Conservation (phyloP, 768 basidiomycete genomes). For the Leccinellum rugosiceps region DNA sequence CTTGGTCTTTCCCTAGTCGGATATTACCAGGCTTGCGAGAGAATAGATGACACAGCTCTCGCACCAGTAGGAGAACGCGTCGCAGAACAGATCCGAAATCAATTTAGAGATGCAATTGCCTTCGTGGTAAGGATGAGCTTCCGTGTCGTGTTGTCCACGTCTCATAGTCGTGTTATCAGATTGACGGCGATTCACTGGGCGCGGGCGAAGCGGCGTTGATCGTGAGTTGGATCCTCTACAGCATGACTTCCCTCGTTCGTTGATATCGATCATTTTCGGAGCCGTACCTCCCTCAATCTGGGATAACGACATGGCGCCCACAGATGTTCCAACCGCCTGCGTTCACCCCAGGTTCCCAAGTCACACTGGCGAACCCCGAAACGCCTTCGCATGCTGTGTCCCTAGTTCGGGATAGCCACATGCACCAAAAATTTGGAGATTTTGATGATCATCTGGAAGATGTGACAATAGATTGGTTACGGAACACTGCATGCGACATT, state of each 20-base stretch:
- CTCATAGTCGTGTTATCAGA: constrained; percentile 33
- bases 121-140: constrained; percentile 53
- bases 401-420: constrained; percentile 47
- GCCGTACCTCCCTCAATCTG: constrained; percentile 49
- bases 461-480: constrained; percentile 51
- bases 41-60: constrained; percentile 56
- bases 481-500: constrained; percentile 35
- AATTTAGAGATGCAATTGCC: constrained; percentile 60
- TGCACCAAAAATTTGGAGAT: constrained; percentile 64
- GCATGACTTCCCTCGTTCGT: not conserved
- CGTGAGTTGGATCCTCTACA: constrained; percentile 38
- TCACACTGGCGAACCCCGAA: constrained; percentile 45
- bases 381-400: constrained; percentile 46
- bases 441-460: constrained; percentile 84
- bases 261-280: constrained; percentile 23
- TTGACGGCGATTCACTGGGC: constrained; percentile 59
- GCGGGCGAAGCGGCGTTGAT: constrained; percentile 52
- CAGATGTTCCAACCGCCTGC: constrained; percentile 35
- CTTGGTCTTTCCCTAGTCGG: constrained; percentile 56
- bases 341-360: constrained; percentile 44
- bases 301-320: constrained; percentile 47
- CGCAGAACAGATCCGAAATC: constrained; percentile 49
- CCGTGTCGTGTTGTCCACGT: not conserved
- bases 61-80: constrained; percentile 67
- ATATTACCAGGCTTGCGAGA: constrained; percentile 73